phyloP scores from a whole-genome alignment of 768 basidiomycete species.

The Lactifluus subvellereus region DNA sequence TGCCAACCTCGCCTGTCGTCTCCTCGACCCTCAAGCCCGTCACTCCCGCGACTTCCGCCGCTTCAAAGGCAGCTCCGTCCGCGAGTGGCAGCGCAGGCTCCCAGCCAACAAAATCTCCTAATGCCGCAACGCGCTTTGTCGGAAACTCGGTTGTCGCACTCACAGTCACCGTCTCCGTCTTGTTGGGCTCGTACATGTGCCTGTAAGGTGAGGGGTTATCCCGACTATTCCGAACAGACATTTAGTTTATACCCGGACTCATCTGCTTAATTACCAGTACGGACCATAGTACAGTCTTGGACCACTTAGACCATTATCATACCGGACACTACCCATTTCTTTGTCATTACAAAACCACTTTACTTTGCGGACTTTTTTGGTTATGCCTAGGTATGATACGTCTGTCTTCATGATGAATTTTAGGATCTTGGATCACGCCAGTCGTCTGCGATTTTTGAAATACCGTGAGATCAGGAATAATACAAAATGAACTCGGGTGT shows the following conservation, averaged over 20 bases:
- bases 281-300: background rate
- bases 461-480: too few species aligned
- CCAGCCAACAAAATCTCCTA: background rate
- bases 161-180: background rate
- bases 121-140: background rate
- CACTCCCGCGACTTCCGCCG: background rate
- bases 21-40: slow-evolving; percentile 48
- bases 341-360: background rate
- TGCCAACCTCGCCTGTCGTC: slow-evolving; percentile 57
- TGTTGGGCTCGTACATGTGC: slow-evolving; percentile 9
- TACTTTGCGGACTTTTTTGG: background rate
- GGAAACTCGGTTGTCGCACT: background rate
- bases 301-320: background rate
- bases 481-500: too few species aligned
- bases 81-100: background rate
- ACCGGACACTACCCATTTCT: background rate
- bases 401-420: background rate
- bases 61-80: background rate
- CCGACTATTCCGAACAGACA: background rate
- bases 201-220: background rate
- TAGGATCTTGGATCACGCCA: background rate
- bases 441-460: background rate
- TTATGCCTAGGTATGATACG: background rate
- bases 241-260: background rate
- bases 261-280: background rate